A percentile compares a stretch with the other conserved stretches of the same genome.
Evolutionary conservation across 1,139 yeast species (phyloP).

Genomic region (Meyerozyma smithsonii): DNA sequence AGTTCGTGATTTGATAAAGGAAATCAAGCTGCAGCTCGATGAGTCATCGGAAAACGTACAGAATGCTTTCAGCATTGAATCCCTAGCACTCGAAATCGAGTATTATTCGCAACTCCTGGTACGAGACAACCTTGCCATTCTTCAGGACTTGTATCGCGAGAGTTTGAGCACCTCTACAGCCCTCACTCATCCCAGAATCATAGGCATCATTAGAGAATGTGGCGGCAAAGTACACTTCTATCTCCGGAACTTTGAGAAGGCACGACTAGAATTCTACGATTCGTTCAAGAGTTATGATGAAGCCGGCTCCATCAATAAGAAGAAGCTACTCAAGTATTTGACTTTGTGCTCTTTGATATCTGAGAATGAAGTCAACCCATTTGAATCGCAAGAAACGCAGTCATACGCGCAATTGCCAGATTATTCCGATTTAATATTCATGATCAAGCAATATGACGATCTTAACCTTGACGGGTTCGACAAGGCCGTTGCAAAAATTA

Average conservation of each 20-base stretch:
- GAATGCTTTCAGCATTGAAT: constrained; percentile 51
- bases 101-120: constrained; percentile 29
- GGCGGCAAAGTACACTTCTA: constrained; percentile 69
- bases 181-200: constrained; percentile 68
- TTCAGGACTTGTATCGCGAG: constrained; percentile 45
- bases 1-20: constrained; percentile 36
- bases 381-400: constrained; percentile 56
- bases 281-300: constrained; percentile 76
- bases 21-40: constrained; percentile 36
- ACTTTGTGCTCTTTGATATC: constrained; percentile 62
- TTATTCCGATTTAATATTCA: constrained; percentile 23
- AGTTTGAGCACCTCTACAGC: constrained; percentile 52
- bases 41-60: constrained; percentile 38
- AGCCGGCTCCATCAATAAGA: constrained; percentile 57
- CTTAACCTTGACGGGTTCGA: constrained; percentile 22
- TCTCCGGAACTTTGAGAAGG: constrained; percentile 54
- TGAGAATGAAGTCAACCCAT: constrained; percentile 63
- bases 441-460: constrained; percentile 30
- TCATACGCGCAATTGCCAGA: constrained; percentile 37
- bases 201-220: constrained; percentile 70
- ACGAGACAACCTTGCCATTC: constrained; percentile 28
- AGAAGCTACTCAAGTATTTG: constrained; percentile 58
- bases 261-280: constrained; percentile 65
- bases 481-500: constrained; percentile 13
- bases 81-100: constrained; percentile 63